Base-by-base conservation (phyloP, 2,329 filamentous ascomycete genomes). In the Trichoderma citrinoviride region DNA sequence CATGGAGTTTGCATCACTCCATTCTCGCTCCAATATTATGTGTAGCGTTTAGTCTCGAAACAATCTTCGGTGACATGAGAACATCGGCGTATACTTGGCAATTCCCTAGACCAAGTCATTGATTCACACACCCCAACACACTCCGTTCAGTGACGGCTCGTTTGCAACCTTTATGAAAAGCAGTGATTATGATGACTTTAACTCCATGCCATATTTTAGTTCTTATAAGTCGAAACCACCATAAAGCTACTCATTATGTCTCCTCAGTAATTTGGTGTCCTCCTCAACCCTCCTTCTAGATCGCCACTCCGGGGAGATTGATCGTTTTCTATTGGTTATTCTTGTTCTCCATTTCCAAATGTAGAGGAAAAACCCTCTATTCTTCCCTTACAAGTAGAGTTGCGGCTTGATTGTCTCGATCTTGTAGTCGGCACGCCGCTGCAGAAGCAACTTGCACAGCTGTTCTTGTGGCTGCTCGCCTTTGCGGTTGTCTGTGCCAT, bases 371-470 rank as follows among this genome's bases (percentile, higher is more conserved):
- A 19, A 12, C 54, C 33, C 50, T 33, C 29, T 41, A 19, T 40
- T n/a, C 7, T 33, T 7, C 23, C 12, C 15, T 21, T n/a, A 21
- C 21, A 7, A 47, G 55, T 8, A 19, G 7, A 40, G 14, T 5
- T 57, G 52, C 10, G 49, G 21, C 60, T 57, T 64, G 43, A n/a
- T n/a, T n/a, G n/a, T n/a, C 80, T 85, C 33, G 82, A 77, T 7
- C 69, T 79, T 21, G 74, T 70, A 1, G 73, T 85, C n/a, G 88
- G 88, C 25, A 91, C 89, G 4, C 89, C 89, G 0, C 78, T 91
- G 43, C 87, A 90, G 72, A 84, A 85, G 66, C 90, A 88, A 71
- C 78, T 91, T 56, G 86, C 85, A 69, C 86, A 88, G 71, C 83
- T 91, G 56, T 88, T 88, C 44, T 82, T 90, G 25, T 76, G 85